Percentiles rank a stretch among this genome's conserved stretches.
Evolutionary conservation across 257 asterid genomes (phyloP).

Genomic region (Striga asiatica): DNA sequence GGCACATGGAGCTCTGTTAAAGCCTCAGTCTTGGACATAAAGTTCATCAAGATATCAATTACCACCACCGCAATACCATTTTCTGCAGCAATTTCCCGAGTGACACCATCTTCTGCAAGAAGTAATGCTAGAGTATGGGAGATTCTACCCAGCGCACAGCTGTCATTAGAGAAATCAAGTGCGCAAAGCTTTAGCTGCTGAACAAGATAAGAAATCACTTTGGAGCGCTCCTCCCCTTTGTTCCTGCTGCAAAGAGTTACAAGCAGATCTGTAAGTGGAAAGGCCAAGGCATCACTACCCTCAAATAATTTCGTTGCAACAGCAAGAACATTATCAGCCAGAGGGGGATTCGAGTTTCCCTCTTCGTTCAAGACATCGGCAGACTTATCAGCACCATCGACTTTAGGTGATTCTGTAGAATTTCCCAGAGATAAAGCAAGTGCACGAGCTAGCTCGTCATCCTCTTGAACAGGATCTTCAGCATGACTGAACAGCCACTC

Average conservation of each 20-base stretch:
- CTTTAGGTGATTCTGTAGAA: slow-evolving; percentile 76
- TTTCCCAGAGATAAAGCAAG: slow-evolving; percentile 92
- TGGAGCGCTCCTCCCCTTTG: slow-evolving; percentile 74
- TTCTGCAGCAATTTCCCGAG: slow-evolving; percentile 55
- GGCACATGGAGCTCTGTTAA: slow-evolving; percentile 51
- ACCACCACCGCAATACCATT: slow-evolving; percentile 52
- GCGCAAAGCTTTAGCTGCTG: slow-evolving; percentile 77
- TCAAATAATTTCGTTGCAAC: slow-evolving; percentile 75
- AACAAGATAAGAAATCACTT: slow-evolving; percentile 67
- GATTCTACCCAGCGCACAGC: slow-evolving; percentile 58
- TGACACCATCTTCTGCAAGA: slow-evolving; percentile 73
- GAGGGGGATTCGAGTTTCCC: slow-evolving; percentile 61
- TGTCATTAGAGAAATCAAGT: slow-evolving; percentile 57
- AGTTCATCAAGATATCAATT: slow-evolving; percentile 58
- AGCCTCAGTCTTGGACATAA: slow-evolving; percentile 44
- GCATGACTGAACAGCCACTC: slow-evolving; percentile 93
- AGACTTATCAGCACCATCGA: slow-evolving; percentile 56
- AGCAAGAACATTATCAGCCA: slow-evolving; percentile 62
- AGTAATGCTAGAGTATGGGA: slow-evolving; percentile 82
- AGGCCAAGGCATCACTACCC: slow-evolving; percentile 65
- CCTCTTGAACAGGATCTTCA: slow-evolving; percentile 94
- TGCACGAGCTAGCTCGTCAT: slow-evolving; percentile 96
- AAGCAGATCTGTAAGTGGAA: slow-evolving; percentile 76
- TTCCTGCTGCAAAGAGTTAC: slow-evolving; percentile 67
- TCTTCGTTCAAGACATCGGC: slow-evolving; percentile 49